Base-by-base conservation (phyloP, 2,329 filamentous ascomycete genomes). In the Elsinoe australis region DNA sequence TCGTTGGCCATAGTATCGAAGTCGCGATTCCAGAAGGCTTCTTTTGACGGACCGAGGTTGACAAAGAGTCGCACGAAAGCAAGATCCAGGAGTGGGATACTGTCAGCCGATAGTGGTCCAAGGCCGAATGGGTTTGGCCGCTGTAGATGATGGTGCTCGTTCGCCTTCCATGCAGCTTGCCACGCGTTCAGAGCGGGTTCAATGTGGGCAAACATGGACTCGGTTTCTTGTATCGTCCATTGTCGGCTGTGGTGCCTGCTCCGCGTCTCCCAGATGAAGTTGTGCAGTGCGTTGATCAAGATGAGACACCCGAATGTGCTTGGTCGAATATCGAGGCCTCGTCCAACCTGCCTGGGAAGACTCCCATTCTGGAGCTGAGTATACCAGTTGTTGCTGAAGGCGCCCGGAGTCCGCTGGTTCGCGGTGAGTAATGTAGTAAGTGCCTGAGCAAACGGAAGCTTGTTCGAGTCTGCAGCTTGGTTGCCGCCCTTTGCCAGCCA, bases 191-290 rank as follows among this genome's bases (percentile, higher is more conserved):
- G 71, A 2, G 90, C 90, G 8, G 90, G 90, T 64, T 95, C 89
- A 50, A 96, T 94, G 60, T 95, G 88, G 1, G 85, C 79, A 63
- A 95, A 89, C 88, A 96, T 94, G 54, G 88, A 87, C 56, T 96
- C 89, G 0, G 87, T 94, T 65, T 96, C 90, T 55, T 90, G 83
- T 26, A 83, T 80, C 1, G 88, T 94, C 90, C 90, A 95, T 41
- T 87, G 74, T 53, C 87, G 83, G 57, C 85, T 88, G 57, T 89
- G 83, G 57, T 95, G 89, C 46, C 88, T 76, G 65, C 95, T 89
- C 18, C 90, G 78, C 0, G 89, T 95, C 67, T 96, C 90, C 92
- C 92, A 96, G 35, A 96, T 95, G 65, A 95, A 95, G 58, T 95
- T 95, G 68, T 96, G 92, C 18, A 96, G 73, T 3, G 92, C 89